phyloP scores from a whole-genome alignment of 108 stramenopile species.

The Cyclotella cryptica region DNA sequence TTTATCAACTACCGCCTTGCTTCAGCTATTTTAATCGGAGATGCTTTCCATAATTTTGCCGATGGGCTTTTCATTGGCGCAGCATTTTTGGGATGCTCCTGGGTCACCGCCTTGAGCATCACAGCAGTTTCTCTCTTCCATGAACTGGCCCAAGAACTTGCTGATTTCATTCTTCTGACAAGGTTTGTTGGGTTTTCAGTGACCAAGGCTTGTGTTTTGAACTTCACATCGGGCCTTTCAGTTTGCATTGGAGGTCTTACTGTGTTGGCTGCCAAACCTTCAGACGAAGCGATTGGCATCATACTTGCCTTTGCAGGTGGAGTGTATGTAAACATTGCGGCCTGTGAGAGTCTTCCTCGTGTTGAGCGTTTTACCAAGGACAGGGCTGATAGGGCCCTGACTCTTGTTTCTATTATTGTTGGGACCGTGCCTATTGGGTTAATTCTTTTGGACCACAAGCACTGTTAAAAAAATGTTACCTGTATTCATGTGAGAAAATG shows the following conservation, averaged over 20 bases:
- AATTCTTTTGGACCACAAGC: conserved; percentile 84
- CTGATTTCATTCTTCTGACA: conserved; percentile 81
- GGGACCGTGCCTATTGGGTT: conserved; percentile 84
- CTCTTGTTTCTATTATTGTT: conserved; percentile 61
- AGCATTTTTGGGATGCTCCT: conserved; percentile 65
- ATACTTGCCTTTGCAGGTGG: conserved; percentile 78
- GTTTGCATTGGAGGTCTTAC: conserved; percentile 71
- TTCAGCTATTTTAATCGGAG: conserved; percentile 66
- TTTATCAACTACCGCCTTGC: conserved; percentile 45
- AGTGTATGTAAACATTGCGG: conserved; percentile 79
- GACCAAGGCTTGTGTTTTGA: conserved; percentile 60
- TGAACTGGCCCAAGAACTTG: conserved; percentile 87
- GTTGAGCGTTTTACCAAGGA: conserved; percentile 35
- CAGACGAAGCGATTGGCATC: conserved; percentile 58
- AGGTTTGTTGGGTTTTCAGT: conserved; percentile 62
- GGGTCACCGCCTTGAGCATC: conserved; percentile 57
- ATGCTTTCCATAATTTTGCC: conserved; percentile 81
- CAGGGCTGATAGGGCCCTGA: conserved; percentile 29
- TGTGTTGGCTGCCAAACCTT: conserved; percentile 55
- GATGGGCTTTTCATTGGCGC: conserved; percentile 88
- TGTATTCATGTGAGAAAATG: no score
- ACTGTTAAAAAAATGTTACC: no score
- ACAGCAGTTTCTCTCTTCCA: conserved; percentile 71
- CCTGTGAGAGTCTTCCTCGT: conserved; percentile 64
- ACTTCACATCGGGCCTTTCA: conserved; percentile 73